Evolutionary conservation across 176 grass and related monocot genomes (phyloP).

Genomic region (bread wheat (Triticum aestivum)): DNA sequence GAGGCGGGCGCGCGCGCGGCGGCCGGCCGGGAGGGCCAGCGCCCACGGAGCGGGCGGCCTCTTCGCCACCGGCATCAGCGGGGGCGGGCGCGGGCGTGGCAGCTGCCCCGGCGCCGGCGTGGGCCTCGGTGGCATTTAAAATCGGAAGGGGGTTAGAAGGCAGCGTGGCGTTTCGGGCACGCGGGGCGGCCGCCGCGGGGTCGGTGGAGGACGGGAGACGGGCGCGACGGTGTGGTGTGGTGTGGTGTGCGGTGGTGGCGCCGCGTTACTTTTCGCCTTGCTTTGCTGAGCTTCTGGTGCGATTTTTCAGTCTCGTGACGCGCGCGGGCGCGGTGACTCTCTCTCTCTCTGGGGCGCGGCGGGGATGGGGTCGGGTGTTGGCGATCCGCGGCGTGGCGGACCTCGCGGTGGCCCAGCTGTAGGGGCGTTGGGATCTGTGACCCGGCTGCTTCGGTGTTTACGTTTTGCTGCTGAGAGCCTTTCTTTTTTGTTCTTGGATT

Average conservation of each 20-base stretch:
- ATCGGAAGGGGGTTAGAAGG: background rate
- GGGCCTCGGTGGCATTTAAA: slow-evolving; percentile 35
- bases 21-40: slow-evolving; percentile 24
- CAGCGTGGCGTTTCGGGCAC: background rate
- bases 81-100: background rate
- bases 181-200: background rate
- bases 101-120: background rate
- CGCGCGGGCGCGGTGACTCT: background rate
- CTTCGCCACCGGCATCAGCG: slow-evolving; percentile 57
- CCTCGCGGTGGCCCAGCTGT: background rate
- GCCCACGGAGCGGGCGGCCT: slow-evolving; percentile 32
- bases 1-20: slow-evolving; percentile 48
- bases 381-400: background rate
- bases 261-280: background rate
- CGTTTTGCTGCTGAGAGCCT: too few species aligned
- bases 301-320: slow-evolving; percentile 22
- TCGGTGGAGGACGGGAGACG: background rate
- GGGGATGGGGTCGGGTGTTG: background rate
- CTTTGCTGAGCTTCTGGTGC: background rate
- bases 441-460: background rate
- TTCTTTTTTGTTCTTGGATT: too few species aligned
- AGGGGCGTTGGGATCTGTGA: background rate
- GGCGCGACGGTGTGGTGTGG: too few species aligned
- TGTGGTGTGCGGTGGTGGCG: background rate
- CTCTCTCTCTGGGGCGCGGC: too few species aligned